These are phyloP conservation scores for Fraxinus nigra DNA, from an alignment of 305 asterid species.

Conservation along the genomic window DNA sequence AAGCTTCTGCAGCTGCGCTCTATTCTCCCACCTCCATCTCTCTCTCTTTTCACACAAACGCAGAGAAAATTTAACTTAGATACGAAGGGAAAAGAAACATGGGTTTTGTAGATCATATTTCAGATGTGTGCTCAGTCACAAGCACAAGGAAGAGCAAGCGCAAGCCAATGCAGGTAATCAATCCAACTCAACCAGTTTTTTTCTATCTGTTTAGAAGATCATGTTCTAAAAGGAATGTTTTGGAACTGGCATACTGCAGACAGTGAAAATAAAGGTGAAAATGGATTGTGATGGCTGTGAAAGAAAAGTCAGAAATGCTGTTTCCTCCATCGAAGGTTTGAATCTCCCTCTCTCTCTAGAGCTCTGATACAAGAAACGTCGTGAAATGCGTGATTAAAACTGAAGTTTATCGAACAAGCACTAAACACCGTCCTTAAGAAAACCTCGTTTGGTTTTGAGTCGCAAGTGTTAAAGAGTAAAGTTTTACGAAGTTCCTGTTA, in stretches of 20 bases:
- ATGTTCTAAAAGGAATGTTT: not conserved
- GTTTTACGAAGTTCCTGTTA: not conserved
- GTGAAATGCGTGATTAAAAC: not conserved
- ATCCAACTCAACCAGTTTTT: not conserved
- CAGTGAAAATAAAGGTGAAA: conserved; percentile 65
- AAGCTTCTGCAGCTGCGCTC: conserved; percentile 5
- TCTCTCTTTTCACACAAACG: not conserved
- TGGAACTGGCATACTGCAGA: conserved; percentile 30
- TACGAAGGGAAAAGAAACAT: conserved; percentile 25
- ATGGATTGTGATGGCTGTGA: conserved; percentile 86
- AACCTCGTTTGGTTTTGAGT: not conserved
- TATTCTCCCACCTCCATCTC: not conserved
- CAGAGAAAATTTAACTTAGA: not conserved
- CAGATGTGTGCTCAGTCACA: conserved; percentile 44
- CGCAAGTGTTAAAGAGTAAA: not conserved
- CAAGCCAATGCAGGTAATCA: conserved; percentile 61
- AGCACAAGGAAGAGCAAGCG: conserved; percentile 52
- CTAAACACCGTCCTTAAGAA: not conserved
- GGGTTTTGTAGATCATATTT: conserved; percentile 69
- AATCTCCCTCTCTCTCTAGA: not conserved
- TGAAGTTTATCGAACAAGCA: too few relatives aligned
- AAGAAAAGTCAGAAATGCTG: conserved; percentile 54
- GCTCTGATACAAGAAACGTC: not conserved
- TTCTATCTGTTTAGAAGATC: not conserved
- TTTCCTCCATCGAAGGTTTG: conserved; percentile 58